Conservation (phyloP, 371 early-diverging fungal species). For the Actinomucor elegans region DNA sequence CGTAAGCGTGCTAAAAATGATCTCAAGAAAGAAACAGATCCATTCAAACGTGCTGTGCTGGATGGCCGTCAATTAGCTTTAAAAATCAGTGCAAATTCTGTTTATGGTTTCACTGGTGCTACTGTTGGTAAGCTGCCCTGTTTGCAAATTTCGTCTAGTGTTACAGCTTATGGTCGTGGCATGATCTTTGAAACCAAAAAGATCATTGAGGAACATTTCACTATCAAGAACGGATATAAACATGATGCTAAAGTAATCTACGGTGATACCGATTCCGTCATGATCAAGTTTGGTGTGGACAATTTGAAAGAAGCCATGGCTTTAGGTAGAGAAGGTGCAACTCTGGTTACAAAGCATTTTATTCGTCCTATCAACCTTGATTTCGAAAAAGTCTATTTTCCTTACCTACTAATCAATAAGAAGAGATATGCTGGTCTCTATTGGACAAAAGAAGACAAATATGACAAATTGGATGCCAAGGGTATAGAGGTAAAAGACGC, state of each 20-base stretch:
- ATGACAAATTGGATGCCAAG: slow-evolving; percentile 98
- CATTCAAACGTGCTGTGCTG: slow-evolving; percentile 88
- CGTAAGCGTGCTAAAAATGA: slow-evolving; percentile 96
- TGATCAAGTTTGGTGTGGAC: slow-evolving; percentile 96
- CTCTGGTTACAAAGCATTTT: slow-evolving; percentile 86
- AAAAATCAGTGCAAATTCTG: slow-evolving; percentile 97
- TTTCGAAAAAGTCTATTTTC: slow-evolving; percentile 99
- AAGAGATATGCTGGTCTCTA: slow-evolving; percentile 99
- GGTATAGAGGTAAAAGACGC: slow-evolving; percentile 90
- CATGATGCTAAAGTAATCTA: slow-evolving; percentile 96
- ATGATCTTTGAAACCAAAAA: slow-evolving; percentile 97
- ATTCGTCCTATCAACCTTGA: slow-evolving; percentile 97
- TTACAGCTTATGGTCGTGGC: slow-evolving; percentile 97
- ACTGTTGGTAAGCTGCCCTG: slow-evolving; percentile 97
- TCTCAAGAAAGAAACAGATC: slow-evolving; percentile 94
- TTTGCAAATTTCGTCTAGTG: slow-evolving; percentile 97
- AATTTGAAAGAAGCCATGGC: slow-evolving; percentile 87
- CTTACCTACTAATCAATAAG: slow-evolving; percentile 98
- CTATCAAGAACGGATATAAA: slow-evolving; percentile 83
- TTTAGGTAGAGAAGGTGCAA: slow-evolving; percentile 87
- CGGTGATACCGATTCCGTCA: slow-evolving; percentile 99
- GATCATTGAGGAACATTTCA: slow-evolving; percentile 87
- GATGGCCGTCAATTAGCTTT: slow-evolving; percentile 99
- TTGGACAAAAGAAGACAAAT: slow-evolving; percentile 91
- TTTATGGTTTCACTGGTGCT: slow-evolving; percentile 99